Evolutionary conservation across 2,329 filamentous ascomycete species (phyloP).

Genomic region (Pseudogymnoascus sp.): DNA sequence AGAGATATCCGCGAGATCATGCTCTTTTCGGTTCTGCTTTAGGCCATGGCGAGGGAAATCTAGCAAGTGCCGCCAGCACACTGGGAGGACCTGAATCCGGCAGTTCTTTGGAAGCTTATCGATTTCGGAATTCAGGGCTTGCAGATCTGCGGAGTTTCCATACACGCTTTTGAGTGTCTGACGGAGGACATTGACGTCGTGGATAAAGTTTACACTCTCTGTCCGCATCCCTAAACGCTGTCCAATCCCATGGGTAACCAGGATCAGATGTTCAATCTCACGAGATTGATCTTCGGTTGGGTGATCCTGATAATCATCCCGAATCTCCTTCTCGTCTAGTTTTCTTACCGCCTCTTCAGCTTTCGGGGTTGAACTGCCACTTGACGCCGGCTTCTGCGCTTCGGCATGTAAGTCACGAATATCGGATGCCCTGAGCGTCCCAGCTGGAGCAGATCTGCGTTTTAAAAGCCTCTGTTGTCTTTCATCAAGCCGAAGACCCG

Average conservation of each 20-base stretch:
- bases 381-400: not conserved
- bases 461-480: constrained; percentile 44
- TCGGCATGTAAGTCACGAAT: not conserved
- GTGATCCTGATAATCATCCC: constrained; percentile 74
- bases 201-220: constrained; percentile 91
- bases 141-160: constrained; percentile 71
- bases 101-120: constrained; percentile 71
- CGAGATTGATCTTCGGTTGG: constrained; percentile 76
- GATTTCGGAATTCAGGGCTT: constrained; percentile 73
- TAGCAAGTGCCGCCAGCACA: constrained; percentile 87
- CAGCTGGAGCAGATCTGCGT: constrained; percentile 46
- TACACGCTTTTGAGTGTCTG: constrained; percentile 89
- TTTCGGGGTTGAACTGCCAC: constrained; percentile 30
- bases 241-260: constrained; percentile 90
- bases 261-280: constrained; percentile 81
- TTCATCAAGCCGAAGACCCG: constrained; percentile 34
- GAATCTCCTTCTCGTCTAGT: constrained; percentile 78
- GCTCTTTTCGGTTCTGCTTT: constrained; percentile 65
- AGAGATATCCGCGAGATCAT: constrained; percentile 65
- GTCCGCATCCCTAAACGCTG: constrained; percentile 75
- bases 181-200: constrained; percentile 84
- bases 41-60: constrained; percentile 82
- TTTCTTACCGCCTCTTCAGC: constrained; percentile 66
- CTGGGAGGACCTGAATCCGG: constrained; percentile 80
- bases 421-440: constrained; percentile 41